Conservation (phyloP, 768 basidiomycete species). For the Glaciozyma martinii region DNA sequence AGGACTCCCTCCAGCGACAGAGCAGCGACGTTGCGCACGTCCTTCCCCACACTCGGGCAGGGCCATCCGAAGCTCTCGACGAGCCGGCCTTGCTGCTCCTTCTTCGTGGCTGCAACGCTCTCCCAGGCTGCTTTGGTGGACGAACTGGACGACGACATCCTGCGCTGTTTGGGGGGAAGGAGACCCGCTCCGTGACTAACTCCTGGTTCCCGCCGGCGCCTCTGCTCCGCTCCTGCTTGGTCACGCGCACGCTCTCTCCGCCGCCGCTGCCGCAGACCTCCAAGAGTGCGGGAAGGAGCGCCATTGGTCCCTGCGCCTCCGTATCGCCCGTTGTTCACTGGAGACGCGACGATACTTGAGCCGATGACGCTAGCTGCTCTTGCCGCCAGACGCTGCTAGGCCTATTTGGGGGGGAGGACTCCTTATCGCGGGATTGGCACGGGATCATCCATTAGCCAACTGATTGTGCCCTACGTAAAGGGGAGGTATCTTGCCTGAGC, state of each 20-base stretch:
- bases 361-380: no score
- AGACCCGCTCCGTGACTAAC: neutral
- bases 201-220: no score
- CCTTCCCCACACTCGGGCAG: no score
- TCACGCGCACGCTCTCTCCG: neutral
- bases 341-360: no score
- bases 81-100: neutral
- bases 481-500: no score
- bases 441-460: no score
- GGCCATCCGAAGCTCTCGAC: neutral
- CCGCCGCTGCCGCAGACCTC: neutral
- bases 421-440: no score
- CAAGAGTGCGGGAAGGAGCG: neutral
- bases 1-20: constrained; percentile 54
- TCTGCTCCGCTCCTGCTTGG: no score
- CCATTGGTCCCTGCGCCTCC: neutral
- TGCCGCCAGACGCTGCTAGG: no score
- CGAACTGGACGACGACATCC: no score
- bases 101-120: neutral
- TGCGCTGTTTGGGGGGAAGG: neutral
- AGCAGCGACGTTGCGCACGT: constrained; percentile 44
- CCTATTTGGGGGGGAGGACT: no score
- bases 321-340: neutral
- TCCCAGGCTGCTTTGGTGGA: neutral
- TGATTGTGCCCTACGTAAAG: no score